Conservation (phyloP, 257 asterid species). For the Jacaranda mimosifolia region DNA sequence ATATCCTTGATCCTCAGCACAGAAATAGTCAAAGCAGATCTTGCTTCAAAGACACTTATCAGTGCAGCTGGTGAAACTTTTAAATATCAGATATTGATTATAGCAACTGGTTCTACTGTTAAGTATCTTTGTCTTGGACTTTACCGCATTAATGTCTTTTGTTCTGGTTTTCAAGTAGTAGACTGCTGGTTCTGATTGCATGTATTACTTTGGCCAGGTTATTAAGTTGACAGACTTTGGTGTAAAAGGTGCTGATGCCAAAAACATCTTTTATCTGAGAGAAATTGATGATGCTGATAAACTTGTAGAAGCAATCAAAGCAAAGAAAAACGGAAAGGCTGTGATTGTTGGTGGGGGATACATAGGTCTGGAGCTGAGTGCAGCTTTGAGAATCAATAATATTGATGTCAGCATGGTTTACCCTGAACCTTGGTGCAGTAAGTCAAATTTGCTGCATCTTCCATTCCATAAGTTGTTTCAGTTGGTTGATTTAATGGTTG, state of each 20-base stretch:
- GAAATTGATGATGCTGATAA: conserved; percentile 91
- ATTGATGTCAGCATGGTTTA: conserved; percentile 88
- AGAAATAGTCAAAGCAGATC: conserved; percentile 87
- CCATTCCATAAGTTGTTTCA: conserved; percentile 7
- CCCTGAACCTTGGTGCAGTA: conserved; percentile 99
- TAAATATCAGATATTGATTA: conserved; percentile 61
- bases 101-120: conserved; percentile 95
- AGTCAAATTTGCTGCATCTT: conserved; percentile 46
- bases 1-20: conserved; percentile 87
- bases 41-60: conserved; percentile 75
- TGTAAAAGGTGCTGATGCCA: conserved; percentile 85
- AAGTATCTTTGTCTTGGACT: conserved; percentile 31
- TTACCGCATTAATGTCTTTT: background rate
- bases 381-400: conserved; percentile 78
- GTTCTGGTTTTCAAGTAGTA: conserved; percentile 11
- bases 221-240: conserved; percentile 82
- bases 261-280: conserved; percentile 87
- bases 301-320: conserved; percentile 84
- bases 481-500: conserved; percentile 1
- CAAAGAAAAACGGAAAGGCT: conserved; percentile 83
- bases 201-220: conserved; percentile 60
- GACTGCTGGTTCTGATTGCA: conserved; percentile 33
- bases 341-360: conserved; percentile 97
- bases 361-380: conserved; percentile 96
- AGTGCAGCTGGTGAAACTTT: conserved; percentile 77